phyloP scores from a whole-genome alignment of 306 rosid species.

The Quercus glauca region DNA sequence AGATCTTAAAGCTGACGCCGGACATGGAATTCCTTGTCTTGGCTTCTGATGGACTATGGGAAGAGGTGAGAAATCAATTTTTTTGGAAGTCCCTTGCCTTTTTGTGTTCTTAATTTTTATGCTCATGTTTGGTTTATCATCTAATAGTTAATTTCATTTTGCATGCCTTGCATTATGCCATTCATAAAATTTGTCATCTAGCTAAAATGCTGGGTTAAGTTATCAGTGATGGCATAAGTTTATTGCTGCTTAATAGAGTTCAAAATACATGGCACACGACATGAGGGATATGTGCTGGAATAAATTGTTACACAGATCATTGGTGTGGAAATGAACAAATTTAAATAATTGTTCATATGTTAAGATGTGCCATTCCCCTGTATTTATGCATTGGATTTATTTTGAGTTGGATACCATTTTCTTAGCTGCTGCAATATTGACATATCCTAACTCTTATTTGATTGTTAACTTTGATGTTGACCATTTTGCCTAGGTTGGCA shows the following conservation, averaged over 20 bases:
- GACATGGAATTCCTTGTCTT: slow-evolving; percentile 68
- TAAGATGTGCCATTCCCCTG: background rate
- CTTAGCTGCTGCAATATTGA: background rate
- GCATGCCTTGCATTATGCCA: background rate
- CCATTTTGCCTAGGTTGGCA: slow-evolving; percentile 40
- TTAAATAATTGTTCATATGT: background rate
- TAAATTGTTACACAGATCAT: background rate
- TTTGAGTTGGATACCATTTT: background rate
- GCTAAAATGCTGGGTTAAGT: background rate
- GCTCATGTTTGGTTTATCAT: background rate
- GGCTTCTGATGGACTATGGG: slow-evolving; percentile 78
- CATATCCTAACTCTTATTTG: background rate
- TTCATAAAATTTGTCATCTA: background rate
- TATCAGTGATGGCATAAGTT: background rate
- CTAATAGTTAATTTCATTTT: background rate
- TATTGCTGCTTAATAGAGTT: background rate
- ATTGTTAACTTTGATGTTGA: slow-evolving; percentile 5
- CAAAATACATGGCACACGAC: background rate
- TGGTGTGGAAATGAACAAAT: background rate
- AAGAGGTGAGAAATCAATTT: slow-evolving; percentile 35
- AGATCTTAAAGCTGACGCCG: slow-evolving; percentile 37
- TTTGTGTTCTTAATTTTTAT: background rate
- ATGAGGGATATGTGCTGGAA: background rate
- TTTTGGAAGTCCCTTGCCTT: background rate
- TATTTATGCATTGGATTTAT: background rate